phyloP scores from a whole-genome alignment of 75 land plant species.

The Cupressus sempervirens region DNA sequence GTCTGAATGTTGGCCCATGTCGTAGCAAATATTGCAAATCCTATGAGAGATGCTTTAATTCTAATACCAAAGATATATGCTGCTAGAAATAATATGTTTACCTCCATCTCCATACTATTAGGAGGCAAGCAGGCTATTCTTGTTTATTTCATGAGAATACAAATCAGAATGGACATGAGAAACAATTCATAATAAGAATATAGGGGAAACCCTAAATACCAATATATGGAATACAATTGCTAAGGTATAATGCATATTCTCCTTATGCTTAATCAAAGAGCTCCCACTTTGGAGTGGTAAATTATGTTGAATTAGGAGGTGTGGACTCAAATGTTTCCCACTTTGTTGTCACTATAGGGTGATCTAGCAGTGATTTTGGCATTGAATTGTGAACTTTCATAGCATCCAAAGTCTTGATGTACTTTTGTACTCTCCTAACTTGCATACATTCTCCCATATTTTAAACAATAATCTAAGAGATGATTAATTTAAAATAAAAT shows the following conservation, averaged over 20 bases:
- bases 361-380: too few species aligned
- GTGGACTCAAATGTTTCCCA: too few species aligned
- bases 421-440: conserved; percentile 67
- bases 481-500: not conserved
- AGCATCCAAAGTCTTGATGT: conserved; percentile 50
- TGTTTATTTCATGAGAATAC: conserved; percentile 4
- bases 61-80: not conserved
- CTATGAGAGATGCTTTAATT: not conserved
- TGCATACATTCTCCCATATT: conserved; percentile 19
- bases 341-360: too few species aligned
- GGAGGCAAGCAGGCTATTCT: conserved; percentile 7
- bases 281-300: too few species aligned
- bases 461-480: not conserved
- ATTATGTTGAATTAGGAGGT: too few species aligned
- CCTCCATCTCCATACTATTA: conserved; percentile 6
- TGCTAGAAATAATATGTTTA: not conserved
- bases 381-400: too few species aligned
- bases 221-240: too few species aligned
- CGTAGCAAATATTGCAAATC: not conserved
- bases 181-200: too few species aligned
- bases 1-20: not conserved
- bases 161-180: too few species aligned
- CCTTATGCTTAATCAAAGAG: too few species aligned
- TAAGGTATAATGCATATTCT: too few species aligned
- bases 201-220: too few species aligned